Percentiles rank a stretch among this genome's conserved stretches.
Conservation (phyloP, 2,329 filamentous ascomycete species). For the Calonectria naviculata region DNA sequence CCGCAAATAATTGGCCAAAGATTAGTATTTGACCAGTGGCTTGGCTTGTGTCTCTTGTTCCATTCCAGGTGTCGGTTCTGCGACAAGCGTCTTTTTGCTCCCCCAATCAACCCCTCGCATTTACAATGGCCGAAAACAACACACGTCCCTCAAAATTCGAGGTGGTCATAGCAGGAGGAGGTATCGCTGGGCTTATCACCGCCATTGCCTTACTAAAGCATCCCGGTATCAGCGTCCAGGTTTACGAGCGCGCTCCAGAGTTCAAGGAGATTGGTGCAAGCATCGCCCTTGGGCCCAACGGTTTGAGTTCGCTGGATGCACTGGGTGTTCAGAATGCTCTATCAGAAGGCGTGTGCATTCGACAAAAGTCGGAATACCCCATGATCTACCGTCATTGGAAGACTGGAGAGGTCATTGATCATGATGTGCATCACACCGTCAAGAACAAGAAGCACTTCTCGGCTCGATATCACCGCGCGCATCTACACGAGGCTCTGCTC, state of each 20-base stretch:
- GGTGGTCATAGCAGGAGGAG: slow-evolving; percentile 61
- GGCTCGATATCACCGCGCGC: slow-evolving; percentile 58
- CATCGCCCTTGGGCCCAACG: slow-evolving; percentile 64
- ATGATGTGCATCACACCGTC: slow-evolving; percentile 47
- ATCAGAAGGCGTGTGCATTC: slow-evolving; percentile 51
- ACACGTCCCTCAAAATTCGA: slow-evolving; percentile 39
- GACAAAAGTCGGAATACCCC: slow-evolving; percentile 52
- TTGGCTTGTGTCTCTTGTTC: background rate
- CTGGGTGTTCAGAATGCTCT: slow-evolving; percentile 60
- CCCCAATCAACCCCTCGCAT: slow-evolving; percentile 2
- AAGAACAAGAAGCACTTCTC: slow-evolving; percentile 57
- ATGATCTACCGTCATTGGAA: slow-evolving; percentile 56
- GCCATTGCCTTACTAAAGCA: slow-evolving; percentile 57
- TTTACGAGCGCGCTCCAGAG: slow-evolving; percentile 61
- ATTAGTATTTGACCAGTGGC: background rate
- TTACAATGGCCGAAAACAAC: background rate
- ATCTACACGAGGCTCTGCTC: slow-evolving; percentile 60
- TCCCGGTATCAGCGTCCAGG: slow-evolving; percentile 54
- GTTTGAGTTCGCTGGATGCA: slow-evolving; percentile 61
- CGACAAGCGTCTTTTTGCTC: background rate
- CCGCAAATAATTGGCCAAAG: slow-evolving; percentile 6
- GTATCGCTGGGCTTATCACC: slow-evolving; percentile 61
- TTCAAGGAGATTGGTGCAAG: slow-evolving; percentile 60
- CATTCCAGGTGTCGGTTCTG: background rate
- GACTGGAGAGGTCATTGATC: slow-evolving; percentile 33